Conservation (phyloP, 768 basidiomycete species). For the Suillus cothurnatus region DNA sequence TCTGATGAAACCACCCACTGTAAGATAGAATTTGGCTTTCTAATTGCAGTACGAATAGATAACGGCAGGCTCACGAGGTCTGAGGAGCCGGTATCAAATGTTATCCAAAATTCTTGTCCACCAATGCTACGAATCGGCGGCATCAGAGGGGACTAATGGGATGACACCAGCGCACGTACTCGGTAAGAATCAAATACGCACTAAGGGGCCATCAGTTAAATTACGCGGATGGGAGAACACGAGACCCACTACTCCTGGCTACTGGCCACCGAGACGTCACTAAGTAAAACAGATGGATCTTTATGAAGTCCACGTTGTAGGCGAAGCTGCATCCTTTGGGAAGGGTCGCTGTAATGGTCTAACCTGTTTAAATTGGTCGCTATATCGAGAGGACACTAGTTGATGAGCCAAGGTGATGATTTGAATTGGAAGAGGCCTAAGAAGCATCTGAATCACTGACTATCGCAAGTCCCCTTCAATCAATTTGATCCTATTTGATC, state of each 20-base stretch:
- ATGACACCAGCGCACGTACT: conserved; percentile 16
- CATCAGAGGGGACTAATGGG: background rate
- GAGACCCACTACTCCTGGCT: conserved; percentile 26
- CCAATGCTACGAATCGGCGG: conserved; percentile 36
- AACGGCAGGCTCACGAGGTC: conserved; percentile 45
- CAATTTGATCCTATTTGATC: background rate
- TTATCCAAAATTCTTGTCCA: conserved; percentile 44
- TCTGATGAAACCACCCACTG: conserved; percentile 55
- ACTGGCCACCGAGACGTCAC: conserved; percentile 22
- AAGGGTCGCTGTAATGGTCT: background rate
- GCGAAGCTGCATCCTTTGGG: conserved; percentile 7
- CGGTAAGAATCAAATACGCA: conserved; percentile 35
- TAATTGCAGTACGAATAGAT: conserved; percentile 5
- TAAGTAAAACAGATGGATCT: conserved; percentile 14
- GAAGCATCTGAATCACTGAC: background rate
- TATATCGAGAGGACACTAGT: background rate
- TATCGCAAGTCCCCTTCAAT: background rate
- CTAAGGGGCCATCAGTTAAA: conserved; percentile 19
- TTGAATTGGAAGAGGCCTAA: background rate
- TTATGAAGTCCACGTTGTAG: conserved; percentile 9
- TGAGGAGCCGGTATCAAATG: conserved; percentile 60
- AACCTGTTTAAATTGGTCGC: background rate
- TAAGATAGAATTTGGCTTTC: background rate
- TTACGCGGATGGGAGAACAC: conserved; percentile 8
- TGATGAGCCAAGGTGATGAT: background rate